Evolutionary conservation across 495 filamentous ascomycete species (phyloP), one percentile per base, ranked within the genome.

Genomic region (Immersiella caudata): DNA sequence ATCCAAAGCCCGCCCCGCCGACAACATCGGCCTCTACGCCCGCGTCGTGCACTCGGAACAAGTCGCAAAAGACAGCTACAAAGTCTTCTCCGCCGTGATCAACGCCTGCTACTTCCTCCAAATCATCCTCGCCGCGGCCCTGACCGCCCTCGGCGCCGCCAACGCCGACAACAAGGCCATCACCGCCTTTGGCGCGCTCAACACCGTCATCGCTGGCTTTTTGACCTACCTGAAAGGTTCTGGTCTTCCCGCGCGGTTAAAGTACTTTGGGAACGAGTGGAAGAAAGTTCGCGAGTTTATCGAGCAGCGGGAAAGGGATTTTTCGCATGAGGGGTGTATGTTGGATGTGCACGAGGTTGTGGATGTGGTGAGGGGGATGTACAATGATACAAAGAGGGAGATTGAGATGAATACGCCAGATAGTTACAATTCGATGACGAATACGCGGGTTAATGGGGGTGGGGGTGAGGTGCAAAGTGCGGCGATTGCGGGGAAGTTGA

Each of bases 131-230:
- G 63, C 63, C 51, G 63, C 63, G 1, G 63, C 63, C 5, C 50
- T 65, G 29, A 65, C 63, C 0, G 63, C 63, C 11, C 52, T 65
- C 7, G 63, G 63, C 4, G 63, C 63, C 20, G 63, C 63, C 33
- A 65, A 65, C 22, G 63, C 63, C 52, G 54, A 65, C 63, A 65
- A 65, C 52, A 65, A 65, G 63, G 63, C 63, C 33, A 65, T 65
- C 52, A 65, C 63, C n/a, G 63, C 63, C 7, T 65, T 65, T 46
- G 63, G 63, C 12, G 63, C 63, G 12, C 22, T 65, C 52, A 65
- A 65, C 63, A 65, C 63, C 0, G 52, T 65, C 52, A 65, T 65
- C 25, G 63, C 63, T 0, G 63, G 63, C 11, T 65, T 65, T 2
- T 29, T 65, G 27, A 65, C 63, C 7, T 65, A 65, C 1, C 52